A percentile compares a stretch with the other conserved stretches of the same genome.
These are phyloP conservation scores for Eragrostis tef DNA, from an alignment of 202 grass and related monocot species.

Conservation along the genomic window DNA sequence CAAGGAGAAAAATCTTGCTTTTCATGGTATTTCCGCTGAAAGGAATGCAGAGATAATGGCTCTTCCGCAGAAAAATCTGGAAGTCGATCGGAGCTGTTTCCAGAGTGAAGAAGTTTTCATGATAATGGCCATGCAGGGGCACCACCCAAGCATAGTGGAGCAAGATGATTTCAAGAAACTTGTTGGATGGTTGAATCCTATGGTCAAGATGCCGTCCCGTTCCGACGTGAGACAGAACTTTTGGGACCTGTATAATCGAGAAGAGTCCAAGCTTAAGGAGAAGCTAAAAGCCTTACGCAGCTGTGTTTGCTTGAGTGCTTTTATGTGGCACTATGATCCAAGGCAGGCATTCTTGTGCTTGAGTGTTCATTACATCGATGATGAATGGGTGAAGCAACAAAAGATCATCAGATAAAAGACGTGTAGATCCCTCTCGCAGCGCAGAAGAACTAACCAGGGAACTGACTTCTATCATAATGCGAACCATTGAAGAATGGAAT, in stretches of 20 bases:
- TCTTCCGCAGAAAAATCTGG: slow-evolving; percentile 9
- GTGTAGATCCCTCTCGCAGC: slow-evolving; percentile 25
- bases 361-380: slow-evolving; percentile 48
- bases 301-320: slow-evolving; percentile 39
- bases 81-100: slow-evolving; percentile 1
- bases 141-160: slow-evolving; percentile 37
- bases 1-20: not conserved
- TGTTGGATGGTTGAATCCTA: slow-evolving; percentile 41
- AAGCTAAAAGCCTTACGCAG: slow-evolving; percentile 24
- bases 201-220: slow-evolving; percentile 24
- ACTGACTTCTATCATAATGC: not conserved
- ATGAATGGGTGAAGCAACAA: slow-evolving; percentile 38
- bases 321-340: slow-evolving; percentile 46
- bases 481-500: slow-evolving; percentile 34
- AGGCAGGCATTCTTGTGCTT: slow-evolving; percentile 35
- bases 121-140: slow-evolving; percentile 36
- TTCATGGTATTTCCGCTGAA: not conserved
- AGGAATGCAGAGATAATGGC: not conserved
- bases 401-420: slow-evolving; percentile 17
- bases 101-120: slow-evolving; percentile 26
- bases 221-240: not conserved
- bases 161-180: slow-evolving; percentile 37
- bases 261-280: slow-evolving; percentile 48
- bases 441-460: slow-evolving; percentile 24
- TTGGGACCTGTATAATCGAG: slow-evolving; percentile 6